Conservation (phyloP, 2,329 filamentous ascomycete genomes). For the Trichoderma harzianum region DNA sequence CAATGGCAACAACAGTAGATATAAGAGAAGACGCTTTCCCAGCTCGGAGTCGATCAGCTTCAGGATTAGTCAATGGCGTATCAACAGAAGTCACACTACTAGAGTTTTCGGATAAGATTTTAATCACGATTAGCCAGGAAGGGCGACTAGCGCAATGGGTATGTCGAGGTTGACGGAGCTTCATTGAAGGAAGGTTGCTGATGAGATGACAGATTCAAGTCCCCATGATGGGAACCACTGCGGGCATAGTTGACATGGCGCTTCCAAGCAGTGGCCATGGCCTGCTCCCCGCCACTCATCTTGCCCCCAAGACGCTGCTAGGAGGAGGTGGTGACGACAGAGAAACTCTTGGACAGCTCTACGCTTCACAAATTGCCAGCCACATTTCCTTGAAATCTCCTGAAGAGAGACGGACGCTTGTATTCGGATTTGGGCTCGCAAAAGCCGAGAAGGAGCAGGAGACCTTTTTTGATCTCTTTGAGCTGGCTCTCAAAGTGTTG, state of each 20-base stretch:
- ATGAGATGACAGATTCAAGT: conserved; percentile 63
- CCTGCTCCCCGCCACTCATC: conserved; percentile 72
- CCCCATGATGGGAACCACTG: conserved; percentile 65
- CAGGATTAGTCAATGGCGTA: conserved; percentile 62
- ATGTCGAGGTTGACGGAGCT: conserved; percentile 27
- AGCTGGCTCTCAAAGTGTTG: conserved; percentile 57
- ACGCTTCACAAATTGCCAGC: conserved; percentile 85
- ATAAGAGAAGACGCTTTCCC: conserved; percentile 62
- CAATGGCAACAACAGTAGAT: conserved; percentile 40
- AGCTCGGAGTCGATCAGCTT: conserved; percentile 56
- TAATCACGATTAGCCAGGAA: conserved; percentile 83
- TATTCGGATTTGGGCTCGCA: conserved; percentile 58
- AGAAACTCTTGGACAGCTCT: conserved; percentile 81
- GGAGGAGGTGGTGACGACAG: conserved; percentile 76
- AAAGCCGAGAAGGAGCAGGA: conserved; percentile 50
- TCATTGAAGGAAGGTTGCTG: not conserved
- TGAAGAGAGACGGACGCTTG: conserved; percentile 57
- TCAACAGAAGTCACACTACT: conserved; percentile 70
- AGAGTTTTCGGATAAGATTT: conserved; percentile 83
- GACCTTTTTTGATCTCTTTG: conserved; percentile 62
- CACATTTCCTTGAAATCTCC: conserved; percentile 70
- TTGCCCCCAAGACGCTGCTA: conserved; percentile 83
- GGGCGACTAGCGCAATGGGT: conserved; percentile 92
- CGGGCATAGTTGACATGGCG: conserved; percentile 60
- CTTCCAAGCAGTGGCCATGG: conserved; percentile 44